Percentiles rank a stretch among this genome's conserved stretches.
These are phyloP conservation scores for Diplodia intermedia DNA, from an alignment of 2,329 filamentous ascomycete genomes.

Conservation along the genomic window DNA sequence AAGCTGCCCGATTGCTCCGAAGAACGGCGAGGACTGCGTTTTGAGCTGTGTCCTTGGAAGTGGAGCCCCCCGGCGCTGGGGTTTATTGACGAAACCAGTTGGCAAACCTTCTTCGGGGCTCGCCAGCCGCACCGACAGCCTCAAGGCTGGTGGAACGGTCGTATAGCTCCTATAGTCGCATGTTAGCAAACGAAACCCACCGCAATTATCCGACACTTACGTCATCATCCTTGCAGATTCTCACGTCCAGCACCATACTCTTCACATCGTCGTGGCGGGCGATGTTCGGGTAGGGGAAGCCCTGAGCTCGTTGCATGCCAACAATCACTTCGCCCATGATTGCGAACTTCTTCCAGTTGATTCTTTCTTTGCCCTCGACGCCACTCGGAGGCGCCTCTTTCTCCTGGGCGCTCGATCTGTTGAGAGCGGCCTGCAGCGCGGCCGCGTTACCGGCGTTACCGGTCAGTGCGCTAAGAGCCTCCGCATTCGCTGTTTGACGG, in stretches of 20 bases:
- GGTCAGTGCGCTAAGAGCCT: constrained; percentile 19
- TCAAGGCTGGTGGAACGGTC: constrained; percentile 63
- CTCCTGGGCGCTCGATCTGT: constrained; percentile 47
- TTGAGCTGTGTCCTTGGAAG: constrained; percentile 28
- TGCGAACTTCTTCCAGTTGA: constrained; percentile 99
- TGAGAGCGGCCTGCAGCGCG: constrained; percentile 26
- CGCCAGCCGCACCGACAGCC: constrained; percentile 38
- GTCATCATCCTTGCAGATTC: constrained; percentile 85
- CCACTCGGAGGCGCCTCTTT: constrained; percentile 53
- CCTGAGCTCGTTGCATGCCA: constrained; percentile 90
- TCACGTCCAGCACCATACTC: constrained; percentile 80
- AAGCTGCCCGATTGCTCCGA: constrained; percentile 26
- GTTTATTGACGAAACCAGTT: constrained; percentile 33
- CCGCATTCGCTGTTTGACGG: constrained; percentile 31
- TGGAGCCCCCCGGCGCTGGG: constrained; percentile 30
- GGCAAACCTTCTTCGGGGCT: constrained; percentile 26
- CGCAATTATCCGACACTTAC: constrained; percentile 59
- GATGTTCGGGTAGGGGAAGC: constrained; percentile 77
- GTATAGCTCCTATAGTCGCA: constrained; percentile 60
- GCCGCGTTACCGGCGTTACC: constrained; percentile 16
- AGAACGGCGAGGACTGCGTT: constrained; percentile 26
- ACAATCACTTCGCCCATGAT: constrained; percentile 91
- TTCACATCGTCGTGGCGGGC: constrained; percentile 72
- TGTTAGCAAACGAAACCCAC: constrained; percentile 34
- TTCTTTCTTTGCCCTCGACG: constrained; percentile 62